phyloP scores from a whole-genome alignment of 2,329 filamentous ascomycete genomes.

The Nemania serpens region DNA sequence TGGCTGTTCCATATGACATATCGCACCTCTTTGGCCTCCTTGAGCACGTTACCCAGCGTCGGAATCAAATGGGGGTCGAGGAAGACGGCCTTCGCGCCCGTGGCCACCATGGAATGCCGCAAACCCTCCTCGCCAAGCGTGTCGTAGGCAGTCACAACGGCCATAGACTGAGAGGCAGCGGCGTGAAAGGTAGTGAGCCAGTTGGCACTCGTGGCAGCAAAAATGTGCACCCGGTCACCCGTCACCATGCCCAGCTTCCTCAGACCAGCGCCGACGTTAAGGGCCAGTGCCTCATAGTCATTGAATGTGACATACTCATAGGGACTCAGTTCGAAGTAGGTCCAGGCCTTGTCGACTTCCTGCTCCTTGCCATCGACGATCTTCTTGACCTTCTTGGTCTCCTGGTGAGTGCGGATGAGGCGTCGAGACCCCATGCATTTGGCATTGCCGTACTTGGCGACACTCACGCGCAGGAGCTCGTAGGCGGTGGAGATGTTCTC shows the following conservation, averaged over 20 bases:
- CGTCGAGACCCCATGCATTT: constrained; percentile 72
- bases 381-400: constrained; percentile 91
- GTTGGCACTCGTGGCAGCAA: constrained; percentile 70
- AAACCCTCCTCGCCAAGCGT: constrained; percentile 75
- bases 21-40: constrained; percentile 55
- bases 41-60: constrained; percentile 59
- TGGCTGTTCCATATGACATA: constrained; percentile 61
- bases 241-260: constrained; percentile 72
- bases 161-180: constrained; percentile 73
- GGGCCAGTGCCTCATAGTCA: constrained; percentile 73
- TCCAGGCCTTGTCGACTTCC: constrained; percentile 86
- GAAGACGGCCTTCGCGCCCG: constrained; percentile 73
- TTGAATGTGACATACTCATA: constrained; percentile 79
- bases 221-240: constrained; percentile 76
- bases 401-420: constrained; percentile 76
- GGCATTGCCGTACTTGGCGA: constrained; percentile 66
- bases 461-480: constrained; percentile 73
- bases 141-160: constrained; percentile 79
- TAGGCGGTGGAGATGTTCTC: constrained; percentile 73
- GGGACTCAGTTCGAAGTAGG: constrained; percentile 80
- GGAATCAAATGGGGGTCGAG: constrained; percentile 73
- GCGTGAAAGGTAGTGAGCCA: constrained; percentile 58
- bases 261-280: constrained; percentile 71
- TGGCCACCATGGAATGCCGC: constrained; percentile 72
- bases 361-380: constrained; percentile 78